A percentile compares a stretch with the other conserved stretches of the same genome.
These are phyloP conservation scores for Colletotrichum paranaense DNA, from an alignment of 2,329 filamentous ascomycete species.

Conservation along the genomic window DNA sequence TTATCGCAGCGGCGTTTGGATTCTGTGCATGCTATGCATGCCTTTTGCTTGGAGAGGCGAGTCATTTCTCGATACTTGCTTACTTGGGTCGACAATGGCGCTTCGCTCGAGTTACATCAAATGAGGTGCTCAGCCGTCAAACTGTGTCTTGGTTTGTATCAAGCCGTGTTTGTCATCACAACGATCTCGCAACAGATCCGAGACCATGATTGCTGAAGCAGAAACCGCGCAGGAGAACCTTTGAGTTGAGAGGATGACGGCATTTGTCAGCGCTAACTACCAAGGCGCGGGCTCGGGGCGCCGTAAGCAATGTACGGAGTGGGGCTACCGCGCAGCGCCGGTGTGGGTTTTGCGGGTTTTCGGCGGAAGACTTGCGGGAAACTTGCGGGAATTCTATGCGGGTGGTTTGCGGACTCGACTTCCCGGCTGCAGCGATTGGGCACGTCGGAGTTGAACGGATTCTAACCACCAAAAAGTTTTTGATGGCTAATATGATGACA, in stretches of 20 bases:
- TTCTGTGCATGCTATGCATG: constrained; percentile 47
- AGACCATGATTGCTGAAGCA: background rate
- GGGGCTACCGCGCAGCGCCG: background rate
- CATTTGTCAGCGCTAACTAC: constrained; percentile 8
- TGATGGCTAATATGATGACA: background rate
- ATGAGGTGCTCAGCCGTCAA: background rate
- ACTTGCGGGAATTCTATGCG: background rate
- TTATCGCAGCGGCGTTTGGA: constrained; percentile 52
- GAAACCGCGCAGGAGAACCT: background rate
- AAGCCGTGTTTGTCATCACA: background rate
- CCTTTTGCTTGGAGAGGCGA: constrained; percentile 39
- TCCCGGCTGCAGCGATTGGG: background rate
- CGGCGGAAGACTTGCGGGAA: constrained; percentile 32
- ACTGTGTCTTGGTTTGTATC: background rate
- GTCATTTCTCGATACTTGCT: background rate
- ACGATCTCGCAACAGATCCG: background rate
- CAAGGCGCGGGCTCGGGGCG: background rate
- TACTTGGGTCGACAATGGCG: too few species aligned
- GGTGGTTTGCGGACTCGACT: background rate
- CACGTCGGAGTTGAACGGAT: background rate
- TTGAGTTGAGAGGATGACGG: background rate
- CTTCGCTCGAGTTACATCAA: background rate
- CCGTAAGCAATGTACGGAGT: background rate
- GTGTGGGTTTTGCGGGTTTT: constrained; percentile 35
- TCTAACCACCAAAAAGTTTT: background rate